Conservation (phyloP, 106 monocot genomes). For the Allium sativum region DNA sequence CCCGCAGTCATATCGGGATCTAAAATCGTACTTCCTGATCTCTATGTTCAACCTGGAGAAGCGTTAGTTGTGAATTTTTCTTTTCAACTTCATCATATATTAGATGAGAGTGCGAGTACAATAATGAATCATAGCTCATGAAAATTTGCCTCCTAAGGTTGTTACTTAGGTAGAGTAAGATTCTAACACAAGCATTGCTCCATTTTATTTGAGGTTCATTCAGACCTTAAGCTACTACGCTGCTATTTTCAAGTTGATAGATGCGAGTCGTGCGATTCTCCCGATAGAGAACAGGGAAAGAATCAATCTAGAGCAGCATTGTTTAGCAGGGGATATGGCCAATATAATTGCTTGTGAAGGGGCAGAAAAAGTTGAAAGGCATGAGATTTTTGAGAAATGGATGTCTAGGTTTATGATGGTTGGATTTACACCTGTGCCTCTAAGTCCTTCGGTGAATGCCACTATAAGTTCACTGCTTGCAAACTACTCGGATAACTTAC, state of each 20-base stretch:
- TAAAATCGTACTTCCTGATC: slow-evolving; percentile 45
- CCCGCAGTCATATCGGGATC: slow-evolving; percentile 31
- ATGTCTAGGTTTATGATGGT: slow-evolving; percentile 77
- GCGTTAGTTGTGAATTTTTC: slow-evolving; percentile 83
- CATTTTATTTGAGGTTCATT: slow-evolving; percentile 57
- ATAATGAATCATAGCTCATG: slow-evolving; percentile 53
- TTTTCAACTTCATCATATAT: slow-evolving; percentile 71
- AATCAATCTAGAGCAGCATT: slow-evolving; percentile 82
- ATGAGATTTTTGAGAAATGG: slow-evolving; percentile 86
- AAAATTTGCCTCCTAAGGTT: slow-evolving; percentile 63
- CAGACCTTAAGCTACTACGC: slow-evolving; percentile 71
- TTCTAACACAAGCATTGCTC: slow-evolving; percentile 76
- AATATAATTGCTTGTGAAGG: slow-evolving; percentile 92
- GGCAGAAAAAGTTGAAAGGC: slow-evolving; percentile 71
- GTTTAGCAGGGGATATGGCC: slow-evolving; percentile 87
- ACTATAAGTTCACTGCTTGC: slow-evolving; percentile 63
- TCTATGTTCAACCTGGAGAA: slow-evolving; percentile 44
- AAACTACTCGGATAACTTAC: slow-evolving; percentile 48
- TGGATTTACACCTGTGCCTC: slow-evolving; percentile 54
- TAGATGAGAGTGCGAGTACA: slow-evolving; percentile 85
- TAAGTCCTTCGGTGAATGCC: slow-evolving; percentile 69
- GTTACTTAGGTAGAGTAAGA: slow-evolving; percentile 85
- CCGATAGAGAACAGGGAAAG: slow-evolving; percentile 60
- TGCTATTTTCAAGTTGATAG: slow-evolving; percentile 71
- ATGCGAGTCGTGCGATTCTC: slow-evolving; percentile 53